Percentiles rank a stretch among this genome's conserved stretches.
Evolutionary conservation across 345 rosid species (phyloP).

Genomic region (Acer negundo): DNA sequence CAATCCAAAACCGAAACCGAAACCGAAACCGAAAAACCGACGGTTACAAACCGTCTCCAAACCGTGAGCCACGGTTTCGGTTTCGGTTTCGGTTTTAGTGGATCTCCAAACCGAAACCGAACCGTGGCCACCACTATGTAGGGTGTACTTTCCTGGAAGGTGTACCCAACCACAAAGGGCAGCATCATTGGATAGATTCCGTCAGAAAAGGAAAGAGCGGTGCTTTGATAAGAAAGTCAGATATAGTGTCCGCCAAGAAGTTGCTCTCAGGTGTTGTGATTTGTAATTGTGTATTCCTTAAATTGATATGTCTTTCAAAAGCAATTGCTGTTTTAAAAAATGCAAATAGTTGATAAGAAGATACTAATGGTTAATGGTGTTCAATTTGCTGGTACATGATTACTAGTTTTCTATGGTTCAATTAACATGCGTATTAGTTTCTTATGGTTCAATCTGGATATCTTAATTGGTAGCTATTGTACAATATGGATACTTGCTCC

Average conservation of each 20-base stretch:
- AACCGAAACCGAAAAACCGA: no score
- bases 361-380: neutral
- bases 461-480: neutral
- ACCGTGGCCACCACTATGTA: no score
- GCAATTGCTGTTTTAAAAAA: neutral
- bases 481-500: neutral
- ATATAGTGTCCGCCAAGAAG: constrained; percentile 96
- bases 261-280: constrained; percentile 73
- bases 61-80: no score
- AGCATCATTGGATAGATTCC: constrained; percentile 81
- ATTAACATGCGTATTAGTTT: neutral
- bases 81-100: no score
- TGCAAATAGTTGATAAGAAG: neutral
- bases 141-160: constrained; percentile 59
- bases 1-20: no score
- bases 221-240: constrained; percentile 94
- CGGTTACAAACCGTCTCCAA: no score
- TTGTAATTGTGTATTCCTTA: neutral
- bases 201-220: constrained; percentile 92
- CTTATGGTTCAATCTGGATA: neutral
- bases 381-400: constrained; percentile 1
- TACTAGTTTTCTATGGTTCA: neutral
- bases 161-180: constrained; percentile 84
- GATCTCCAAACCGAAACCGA: no score
- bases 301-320: neutral